Base-by-base conservation (phyloP, 768 basidiomycete genomes). In the Hypholoma fasciculare region DNA sequence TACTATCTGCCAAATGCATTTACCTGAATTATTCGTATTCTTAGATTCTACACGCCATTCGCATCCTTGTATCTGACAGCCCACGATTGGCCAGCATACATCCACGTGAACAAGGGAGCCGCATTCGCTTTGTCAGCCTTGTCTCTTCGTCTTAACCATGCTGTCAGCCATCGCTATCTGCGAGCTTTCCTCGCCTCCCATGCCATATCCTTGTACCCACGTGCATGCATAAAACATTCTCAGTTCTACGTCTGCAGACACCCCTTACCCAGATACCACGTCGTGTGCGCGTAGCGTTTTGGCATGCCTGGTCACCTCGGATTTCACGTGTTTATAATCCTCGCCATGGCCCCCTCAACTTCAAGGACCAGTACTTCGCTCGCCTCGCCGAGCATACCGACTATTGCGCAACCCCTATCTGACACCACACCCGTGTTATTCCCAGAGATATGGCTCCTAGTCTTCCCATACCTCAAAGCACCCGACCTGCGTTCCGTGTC, bases 391-490 rank as follows among this genome's bases (percentile, higher is more conserved):
- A 27, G 42, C 39, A 44, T 27, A 38, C 12, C 34, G 13, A 20
- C 43, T 19, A 23, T 38, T 27, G 17, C 20, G 12, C 44, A 20
- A 37, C 36, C 54, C 30, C 13, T 30, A 37, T 16, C 43, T 23
- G 36, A 34, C 30, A 44, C 20, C 3, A 23, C 23, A 23, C 34
- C 40, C 14, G 36, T 47, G 42, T 47, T 74, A 44, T 69, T 72
- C 7, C 72, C 73, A 13, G 76, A 77, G 57, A 59, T 76, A 20
- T 76, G 74, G 75, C 56, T 73, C 12, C 61, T 67, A n/a, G 67
- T 75, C 19, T 73, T 74, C 62, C 63, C 67, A 11, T 63, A 68
- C 39, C 73, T 77, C 53, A 65, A 66, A 12, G 49, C 67, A 20
- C 44, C 60, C 11, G 71, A 71, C 39, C 61, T 76, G n/a, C 67